phyloP scores from a whole-genome alignment of 805 yeast species.

The Saccharomycopsis fodiens region DNA sequence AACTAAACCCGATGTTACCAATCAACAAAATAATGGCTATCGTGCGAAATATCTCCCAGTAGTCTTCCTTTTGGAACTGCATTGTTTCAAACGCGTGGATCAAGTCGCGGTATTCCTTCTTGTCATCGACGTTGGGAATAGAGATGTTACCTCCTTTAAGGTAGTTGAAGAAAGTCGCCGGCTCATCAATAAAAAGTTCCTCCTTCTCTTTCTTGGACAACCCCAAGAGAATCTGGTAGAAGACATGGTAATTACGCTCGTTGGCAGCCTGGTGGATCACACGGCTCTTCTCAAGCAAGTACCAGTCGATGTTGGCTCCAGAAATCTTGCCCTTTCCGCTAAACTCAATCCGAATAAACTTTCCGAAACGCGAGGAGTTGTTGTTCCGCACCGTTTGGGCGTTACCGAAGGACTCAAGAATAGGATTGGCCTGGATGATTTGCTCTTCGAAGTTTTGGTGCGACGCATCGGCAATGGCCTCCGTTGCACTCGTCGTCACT shows the following conservation, averaged over 20 bases:
- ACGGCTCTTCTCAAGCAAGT: slow-evolving; percentile 86
- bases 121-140: slow-evolving; percentile 74
- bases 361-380: slow-evolving; percentile 95
- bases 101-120: slow-evolving; percentile 55
- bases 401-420: slow-evolving; percentile 92
- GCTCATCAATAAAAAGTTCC: slow-evolving; percentile 37
- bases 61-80: slow-evolving; percentile 55
- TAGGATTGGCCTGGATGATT: slow-evolving; percentile 90
- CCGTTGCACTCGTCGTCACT: slow-evolving; percentile 35
- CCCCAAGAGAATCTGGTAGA: slow-evolving; percentile 83
- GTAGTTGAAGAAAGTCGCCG: slow-evolving; percentile 41
- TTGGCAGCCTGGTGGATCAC: slow-evolving; percentile 65
- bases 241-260: slow-evolving; percentile 92
- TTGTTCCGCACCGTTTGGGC: slow-evolving; percentile 92
- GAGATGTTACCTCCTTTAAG: slow-evolving; percentile 45
- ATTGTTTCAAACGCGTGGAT: slow-evolving; percentile 62
- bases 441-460: slow-evolving; percentile 61
- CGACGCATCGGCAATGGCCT: not conserved
- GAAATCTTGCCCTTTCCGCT: slow-evolving; percentile 52
- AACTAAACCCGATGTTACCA: slow-evolving; percentile 74
- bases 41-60: slow-evolving; percentile 50
- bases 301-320: slow-evolving; percentile 95
- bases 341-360: slow-evolving; percentile 84
- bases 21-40: slow-evolving; percentile 74
- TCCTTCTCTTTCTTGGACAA: slow-evolving; percentile 41